Conservation (phyloP, 371 early-diverging fungal genomes). For the Rhizopus stolonifer region DNA sequence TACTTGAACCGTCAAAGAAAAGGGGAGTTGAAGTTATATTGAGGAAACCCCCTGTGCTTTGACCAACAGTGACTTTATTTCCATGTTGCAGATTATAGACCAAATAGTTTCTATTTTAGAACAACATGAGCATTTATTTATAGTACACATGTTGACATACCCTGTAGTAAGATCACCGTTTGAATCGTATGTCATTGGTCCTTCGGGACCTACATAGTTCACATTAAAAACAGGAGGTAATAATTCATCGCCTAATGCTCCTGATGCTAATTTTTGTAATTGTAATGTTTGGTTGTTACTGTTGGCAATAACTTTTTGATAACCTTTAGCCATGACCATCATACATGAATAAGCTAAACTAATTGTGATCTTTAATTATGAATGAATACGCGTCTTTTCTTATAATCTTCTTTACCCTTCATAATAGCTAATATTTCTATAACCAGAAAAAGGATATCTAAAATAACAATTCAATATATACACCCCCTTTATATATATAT, state of each 20-base stretch:
- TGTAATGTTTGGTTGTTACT: constrained; percentile 41
- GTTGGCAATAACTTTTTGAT: constrained; percentile 33
- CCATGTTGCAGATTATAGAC: constrained; percentile 56
- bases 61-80: constrained; percentile 36
- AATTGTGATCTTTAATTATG: neutral
- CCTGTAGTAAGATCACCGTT: constrained; percentile 56
- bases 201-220: constrained; percentile 60
- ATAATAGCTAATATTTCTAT: constrained; percentile 53
- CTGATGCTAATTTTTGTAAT: constrained; percentile 34
- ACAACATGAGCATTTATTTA: too few relatives aligned
- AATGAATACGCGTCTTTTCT: neutral
- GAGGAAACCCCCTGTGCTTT: constrained; percentile 47
- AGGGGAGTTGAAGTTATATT: constrained; percentile 44
- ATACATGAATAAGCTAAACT: constrained; percentile 58
- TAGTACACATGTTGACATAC: constrained; percentile 34
- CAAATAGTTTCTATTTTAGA: constrained; percentile 46
- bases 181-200: constrained; percentile 55
- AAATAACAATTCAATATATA: too few relatives aligned
- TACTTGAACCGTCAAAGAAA: constrained; percentile 54
- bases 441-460: constrained; percentile 62
- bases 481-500: too few relatives aligned
- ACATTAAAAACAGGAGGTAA: constrained; percentile 51
- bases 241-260: constrained; percentile 42
- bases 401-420: constrained; percentile 47
- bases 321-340: constrained; percentile 61